Base-by-base conservation (phyloP, 1,139 yeast genomes). In the Yamadazyma atmosphaerica region DNA sequence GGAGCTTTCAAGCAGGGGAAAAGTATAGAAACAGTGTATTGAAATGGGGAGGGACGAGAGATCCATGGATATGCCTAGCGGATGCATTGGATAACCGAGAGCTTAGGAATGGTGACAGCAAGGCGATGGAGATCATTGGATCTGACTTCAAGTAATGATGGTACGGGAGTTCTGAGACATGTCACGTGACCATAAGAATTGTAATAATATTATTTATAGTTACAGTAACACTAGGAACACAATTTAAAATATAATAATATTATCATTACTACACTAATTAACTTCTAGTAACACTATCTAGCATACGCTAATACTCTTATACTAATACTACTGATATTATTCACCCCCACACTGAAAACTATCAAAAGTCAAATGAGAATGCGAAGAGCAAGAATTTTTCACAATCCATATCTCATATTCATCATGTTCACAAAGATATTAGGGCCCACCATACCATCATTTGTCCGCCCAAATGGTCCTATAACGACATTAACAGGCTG, bases 1-100 rank as follows among this genome's bases (percentile, higher is more conserved):
- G 86, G 60, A 77, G 81, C 44, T 64, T 86, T 25, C 68, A 58
- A 3, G 85, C 86, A 4, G 99, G 99, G 12, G 83, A 79, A 39
- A 78, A 77, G 49, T 87, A 89, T 59, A 80, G 77, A 45, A 66
- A 79, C 21, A 75, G 81, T 45, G 82, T 94, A 1, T 67, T 94
- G 44, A 77, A 78, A 54, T 90, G 97, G 96, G 98, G 99, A 19
- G 98, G 98, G 0, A 79, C 95, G 4, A 74, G 80, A 45, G 92
- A 88, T 52, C 95, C 98, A 0, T 89, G 97, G 97, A 62, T 69
- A 19, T 84, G 95, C 54, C 70, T 90, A 22, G 86, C 95, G 0
- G 86, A 84, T 46, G 94, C 86, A 1, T 66, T 90, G 36, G 86
- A 81, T 35, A 72, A 74, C 29, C 79, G 81, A 2, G 74, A 69